Evolutionary conservation across 2,329 filamentous ascomycete genomes (phyloP).

Genomic region (Fusarium graminum): DNA sequence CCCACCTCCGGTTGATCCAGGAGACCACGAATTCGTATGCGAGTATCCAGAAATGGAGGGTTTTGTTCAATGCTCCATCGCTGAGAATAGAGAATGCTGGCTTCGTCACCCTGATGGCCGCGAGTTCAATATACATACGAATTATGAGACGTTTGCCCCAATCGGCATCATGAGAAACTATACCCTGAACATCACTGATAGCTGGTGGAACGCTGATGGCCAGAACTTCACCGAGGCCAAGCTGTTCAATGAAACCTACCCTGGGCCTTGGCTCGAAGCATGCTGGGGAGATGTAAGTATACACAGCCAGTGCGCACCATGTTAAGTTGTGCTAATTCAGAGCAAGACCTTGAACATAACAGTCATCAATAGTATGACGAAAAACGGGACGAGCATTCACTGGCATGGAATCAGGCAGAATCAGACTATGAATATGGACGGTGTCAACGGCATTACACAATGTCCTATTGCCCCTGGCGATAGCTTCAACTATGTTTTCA

Average conservation of each 20-base stretch:
- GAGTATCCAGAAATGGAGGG: constrained; percentile 47
- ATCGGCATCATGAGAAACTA: constrained; percentile 42
- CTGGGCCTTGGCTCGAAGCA: not conserved
- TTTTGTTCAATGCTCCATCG: constrained; percentile 44
- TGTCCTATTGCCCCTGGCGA: constrained; percentile 41
- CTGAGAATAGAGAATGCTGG: constrained; percentile 48
- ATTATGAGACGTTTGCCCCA: constrained; percentile 46
- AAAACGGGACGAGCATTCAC: constrained; percentile 44
- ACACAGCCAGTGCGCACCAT: fast-evolving
- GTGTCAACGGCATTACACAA: constrained; percentile 43
- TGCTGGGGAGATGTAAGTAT: constrained; percentile 15
- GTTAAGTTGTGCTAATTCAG: not conserved
- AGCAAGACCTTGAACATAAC: constrained; percentile 37
- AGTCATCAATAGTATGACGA: not conserved
- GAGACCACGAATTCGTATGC: constrained; percentile 43
- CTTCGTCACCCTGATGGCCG: constrained; percentile 40
- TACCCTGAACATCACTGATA: constrained; percentile 37
- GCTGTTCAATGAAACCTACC: constrained; percentile 5
- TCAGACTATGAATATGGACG: constrained; percentile 41
- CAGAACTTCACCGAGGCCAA: constrained; percentile 40
- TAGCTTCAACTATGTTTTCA: constrained; percentile 38
- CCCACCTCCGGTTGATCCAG: constrained; percentile 21
- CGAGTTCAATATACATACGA: constrained; percentile 47
- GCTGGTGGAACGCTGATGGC: constrained; percentile 42
- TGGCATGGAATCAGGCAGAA: constrained; percentile 45